Conservation (phyloP, 805 yeast genomes). For the Kurtzmaniella fragi region DNA sequence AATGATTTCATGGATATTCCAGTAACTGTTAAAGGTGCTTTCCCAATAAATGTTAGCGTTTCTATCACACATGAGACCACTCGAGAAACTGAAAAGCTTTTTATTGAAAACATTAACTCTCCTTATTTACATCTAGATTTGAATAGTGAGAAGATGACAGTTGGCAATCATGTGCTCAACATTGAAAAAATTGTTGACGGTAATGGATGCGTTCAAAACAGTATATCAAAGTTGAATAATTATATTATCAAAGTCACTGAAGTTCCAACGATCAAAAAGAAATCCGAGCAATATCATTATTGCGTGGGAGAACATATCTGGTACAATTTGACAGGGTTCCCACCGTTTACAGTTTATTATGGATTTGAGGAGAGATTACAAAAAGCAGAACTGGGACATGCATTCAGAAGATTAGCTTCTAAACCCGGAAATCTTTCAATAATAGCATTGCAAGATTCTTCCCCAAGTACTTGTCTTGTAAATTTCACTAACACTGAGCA, state of each 20-base stretch:
- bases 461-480: constrained; percentile 65
- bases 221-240: constrained; percentile 31
- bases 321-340: constrained; percentile 67
- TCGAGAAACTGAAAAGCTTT: constrained; percentile 45
- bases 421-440: constrained; percentile 74
- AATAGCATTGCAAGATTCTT: constrained; percentile 65
- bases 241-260: constrained; percentile 64
- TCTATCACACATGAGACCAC: constrained; percentile 56
- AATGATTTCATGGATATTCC: constrained; percentile 40
- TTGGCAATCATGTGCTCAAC: constrained; percentile 68
- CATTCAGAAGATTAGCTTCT: constrained; percentile 69
- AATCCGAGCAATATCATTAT: constrained; percentile 35
- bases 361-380: constrained; percentile 60
- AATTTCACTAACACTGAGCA: constrained; percentile 40
- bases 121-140: constrained; percentile 10
- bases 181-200: constrained; percentile 59
- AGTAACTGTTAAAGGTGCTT: constrained; percentile 50
- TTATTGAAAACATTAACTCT: constrained; percentile 39
- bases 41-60: constrained; percentile 59
- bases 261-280: constrained; percentile 59
- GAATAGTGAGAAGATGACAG: constrained; percentile 34
- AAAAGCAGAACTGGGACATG: constrained; percentile 45
- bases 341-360: constrained; percentile 77
- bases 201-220: constrained; percentile 59
- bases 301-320: constrained; percentile 93